A percentile compares a stretch with the other conserved stretches of the same genome.
These are phyloP conservation scores for Fusarium pilosicola DNA, from an alignment of 2,329 filamentous ascomycete species.

Conservation along the genomic window DNA sequence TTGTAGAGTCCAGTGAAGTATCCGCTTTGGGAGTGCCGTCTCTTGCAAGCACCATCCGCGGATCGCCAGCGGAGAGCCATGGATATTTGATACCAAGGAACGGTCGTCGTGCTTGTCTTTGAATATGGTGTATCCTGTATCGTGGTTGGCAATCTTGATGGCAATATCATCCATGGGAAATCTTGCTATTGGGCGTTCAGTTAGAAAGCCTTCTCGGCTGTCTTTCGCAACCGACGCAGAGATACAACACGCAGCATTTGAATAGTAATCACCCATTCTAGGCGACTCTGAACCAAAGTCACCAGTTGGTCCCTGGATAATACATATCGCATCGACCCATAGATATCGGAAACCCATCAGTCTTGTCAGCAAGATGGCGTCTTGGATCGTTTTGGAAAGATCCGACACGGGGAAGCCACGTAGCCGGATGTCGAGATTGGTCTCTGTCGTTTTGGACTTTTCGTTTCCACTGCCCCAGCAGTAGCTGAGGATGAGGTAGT, in stretches of 20 bases:
- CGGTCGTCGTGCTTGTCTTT: neutral
- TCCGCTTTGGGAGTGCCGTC: neutral
- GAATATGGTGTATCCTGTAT: neutral
- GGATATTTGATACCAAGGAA: too few relatives aligned
- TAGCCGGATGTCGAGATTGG: accelerated
- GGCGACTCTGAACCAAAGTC: accelerated
- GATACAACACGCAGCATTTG: accelerated
- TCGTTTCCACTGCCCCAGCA: neutral
- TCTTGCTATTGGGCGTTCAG: neutral
- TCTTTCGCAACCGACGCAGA: accelerated
- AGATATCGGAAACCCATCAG: neutral
- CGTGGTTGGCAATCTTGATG: neutral
- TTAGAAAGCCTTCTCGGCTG: neutral
- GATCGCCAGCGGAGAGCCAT: accelerated
- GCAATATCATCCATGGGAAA: neutral
- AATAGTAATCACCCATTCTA: neutral
- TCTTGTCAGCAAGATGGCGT: neutral
- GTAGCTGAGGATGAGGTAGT: neutral
- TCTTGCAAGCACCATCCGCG: neutral
- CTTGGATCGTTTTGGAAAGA: neutral
- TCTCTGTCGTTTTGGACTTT: neutral
- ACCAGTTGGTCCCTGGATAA: neutral
- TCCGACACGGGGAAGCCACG: neutral
- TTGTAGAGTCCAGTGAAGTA: neutral
- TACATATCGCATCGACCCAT: neutral